phyloP scores from a whole-genome alignment of 345 rosid genomes.

The Lepidium didymum region DNA sequence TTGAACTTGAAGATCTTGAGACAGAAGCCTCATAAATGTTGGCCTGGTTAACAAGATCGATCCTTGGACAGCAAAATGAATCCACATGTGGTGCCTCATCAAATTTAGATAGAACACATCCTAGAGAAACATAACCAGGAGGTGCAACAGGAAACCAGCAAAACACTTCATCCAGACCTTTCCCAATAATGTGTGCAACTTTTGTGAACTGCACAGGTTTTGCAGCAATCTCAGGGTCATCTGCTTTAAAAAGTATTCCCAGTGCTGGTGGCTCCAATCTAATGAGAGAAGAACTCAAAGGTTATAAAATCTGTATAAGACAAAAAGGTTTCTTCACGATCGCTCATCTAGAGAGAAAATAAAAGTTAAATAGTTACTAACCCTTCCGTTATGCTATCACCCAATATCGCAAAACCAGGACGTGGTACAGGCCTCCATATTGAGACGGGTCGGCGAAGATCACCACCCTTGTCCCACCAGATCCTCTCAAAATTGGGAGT shows the following conservation, averaged over 20 bases:
- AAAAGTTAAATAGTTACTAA: conserved; percentile 26
- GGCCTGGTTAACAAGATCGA: conserved; percentile 84
- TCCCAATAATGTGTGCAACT: conserved; percentile 78
- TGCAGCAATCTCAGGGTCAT: conserved; percentile 71
- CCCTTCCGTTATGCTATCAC: conserved; percentile 98
- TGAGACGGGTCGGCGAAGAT: conserved; percentile 77
- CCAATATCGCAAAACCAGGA: conserved; percentile 68
- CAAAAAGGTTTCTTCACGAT: neutral
- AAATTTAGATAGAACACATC: conserved; percentile 75
- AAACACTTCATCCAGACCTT: conserved; percentile 82
- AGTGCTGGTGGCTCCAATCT: conserved; percentile 92
- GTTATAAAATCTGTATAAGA: conserved; percentile 8
- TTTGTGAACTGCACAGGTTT: conserved; percentile 84
- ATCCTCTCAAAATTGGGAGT: conserved; percentile 93
- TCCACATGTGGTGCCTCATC: conserved; percentile 62
- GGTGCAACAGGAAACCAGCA: conserved; percentile 98
- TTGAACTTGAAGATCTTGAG: conserved; percentile 72
- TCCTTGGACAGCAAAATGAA: conserved; percentile 84
- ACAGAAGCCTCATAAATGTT: conserved; percentile 70
- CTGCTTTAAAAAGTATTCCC: conserved; percentile 74
- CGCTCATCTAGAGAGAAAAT: neutral
- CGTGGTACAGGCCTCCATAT: conserved; percentile 89
- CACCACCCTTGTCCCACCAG: conserved; percentile 98
- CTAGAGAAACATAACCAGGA: conserved; percentile 89
- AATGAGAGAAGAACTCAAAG: conserved; percentile 20